These are phyloP conservation scores for Suillus clintonianus DNA, from an alignment of 768 basidiomycete genomes.

Conservation along the genomic window DNA sequence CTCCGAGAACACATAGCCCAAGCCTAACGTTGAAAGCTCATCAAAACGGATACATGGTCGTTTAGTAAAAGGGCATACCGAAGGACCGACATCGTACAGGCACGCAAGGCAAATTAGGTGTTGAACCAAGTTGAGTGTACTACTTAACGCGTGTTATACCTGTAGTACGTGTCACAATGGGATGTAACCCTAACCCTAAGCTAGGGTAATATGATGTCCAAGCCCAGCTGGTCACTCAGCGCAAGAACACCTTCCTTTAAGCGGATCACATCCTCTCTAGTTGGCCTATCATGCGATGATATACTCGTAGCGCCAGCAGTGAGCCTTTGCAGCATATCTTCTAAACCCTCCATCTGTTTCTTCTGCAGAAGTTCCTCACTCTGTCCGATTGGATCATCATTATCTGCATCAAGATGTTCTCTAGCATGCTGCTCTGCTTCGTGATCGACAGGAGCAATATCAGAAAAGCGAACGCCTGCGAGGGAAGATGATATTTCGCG, in stretches of 20 bases:
- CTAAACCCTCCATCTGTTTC: conserved; percentile 52
- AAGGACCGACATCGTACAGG: conserved; percentile 24
- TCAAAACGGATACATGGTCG: not conserved
- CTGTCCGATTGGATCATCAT: conserved; percentile 31
- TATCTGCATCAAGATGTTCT: conserved; percentile 56
- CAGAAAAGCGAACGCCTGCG: conserved; percentile 60
- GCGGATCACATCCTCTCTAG: conserved; percentile 41
- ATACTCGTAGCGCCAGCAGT: conserved; percentile 27
- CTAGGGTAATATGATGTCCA: conserved; percentile 12
- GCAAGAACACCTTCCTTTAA: conserved; percentile 39
- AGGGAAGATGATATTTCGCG: conserved; percentile 59
- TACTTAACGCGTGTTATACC: not conserved
- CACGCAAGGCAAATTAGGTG: not conserved
- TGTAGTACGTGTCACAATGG: conserved; percentile 23
- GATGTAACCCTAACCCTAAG: conserved; percentile 21
- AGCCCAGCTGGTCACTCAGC: conserved; percentile 32
- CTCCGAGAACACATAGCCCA: conserved; percentile 76
- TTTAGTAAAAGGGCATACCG: conserved; percentile 16
- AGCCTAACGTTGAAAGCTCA: conserved; percentile 45
- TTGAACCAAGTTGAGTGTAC: conserved; percentile 1
- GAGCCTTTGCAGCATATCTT: conserved; percentile 55
- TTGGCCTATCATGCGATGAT: conserved; percentile 27
- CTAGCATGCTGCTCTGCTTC: conserved; percentile 79
- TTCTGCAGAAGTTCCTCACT: conserved; percentile 48
- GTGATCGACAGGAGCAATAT: conserved; percentile 73